Percentiles rank a stretch among this genome's conserved stretches.
phyloP scores from a whole-genome alignment of 176 grass and related monocot genomes.

The Oryza meridionalis region DNA sequence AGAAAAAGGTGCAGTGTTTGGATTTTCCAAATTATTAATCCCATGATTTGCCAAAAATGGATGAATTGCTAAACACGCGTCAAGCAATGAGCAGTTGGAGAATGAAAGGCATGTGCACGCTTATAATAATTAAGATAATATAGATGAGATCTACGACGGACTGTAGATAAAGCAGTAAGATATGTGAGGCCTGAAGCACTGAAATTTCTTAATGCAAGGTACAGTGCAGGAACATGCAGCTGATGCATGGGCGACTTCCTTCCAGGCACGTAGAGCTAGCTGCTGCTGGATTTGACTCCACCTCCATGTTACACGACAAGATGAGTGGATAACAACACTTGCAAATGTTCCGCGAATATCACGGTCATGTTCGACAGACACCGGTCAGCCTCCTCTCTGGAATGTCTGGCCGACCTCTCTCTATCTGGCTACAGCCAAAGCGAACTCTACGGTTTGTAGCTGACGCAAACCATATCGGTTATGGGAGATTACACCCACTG shows the following conservation, averaged over 20 bases:
- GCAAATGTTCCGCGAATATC: not conserved
- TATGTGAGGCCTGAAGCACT: not conserved
- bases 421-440: conserved; percentile 1
- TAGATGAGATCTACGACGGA: conserved; percentile 11
- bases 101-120: conserved; percentile 16
- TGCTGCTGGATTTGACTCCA: conserved; percentile 29
- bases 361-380: conserved; percentile 16
- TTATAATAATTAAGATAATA: not conserved
- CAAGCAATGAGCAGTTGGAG: conserved; percentile 1
- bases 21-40: not conserved
- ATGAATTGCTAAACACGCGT: conserved; percentile 35
- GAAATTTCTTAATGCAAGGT: conserved; percentile 9
- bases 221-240: conserved; percentile 46
- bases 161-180: conserved; percentile 1
- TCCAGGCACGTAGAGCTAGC: conserved; percentile 23
- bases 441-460: not conserved
- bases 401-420: conserved; percentile 20
- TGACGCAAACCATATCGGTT: not conserved
- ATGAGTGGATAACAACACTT: not conserved
- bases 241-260: conserved; percentile 24
- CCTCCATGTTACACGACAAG: not conserved
- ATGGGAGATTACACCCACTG: not conserved
- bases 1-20: not conserved
- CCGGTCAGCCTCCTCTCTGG: not conserved
- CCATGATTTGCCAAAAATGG: not conserved